Conservation (phyloP, 805 yeast species). For the Cyberlindnera americana region DNA sequence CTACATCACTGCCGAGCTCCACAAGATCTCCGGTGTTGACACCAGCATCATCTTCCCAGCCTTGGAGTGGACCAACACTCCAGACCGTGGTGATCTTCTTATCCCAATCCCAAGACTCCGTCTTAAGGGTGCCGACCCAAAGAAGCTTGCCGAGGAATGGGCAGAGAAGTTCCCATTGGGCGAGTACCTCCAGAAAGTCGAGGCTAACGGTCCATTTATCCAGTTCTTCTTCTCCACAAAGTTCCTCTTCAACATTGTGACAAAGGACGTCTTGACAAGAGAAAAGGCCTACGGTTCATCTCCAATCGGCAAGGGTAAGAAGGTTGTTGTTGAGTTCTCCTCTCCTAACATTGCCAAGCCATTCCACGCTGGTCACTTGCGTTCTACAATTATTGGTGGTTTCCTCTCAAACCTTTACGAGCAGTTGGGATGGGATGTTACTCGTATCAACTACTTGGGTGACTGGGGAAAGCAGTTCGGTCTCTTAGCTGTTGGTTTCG, state of each 20-base stretch:
- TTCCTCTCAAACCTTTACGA: slow-evolving; percentile 88
- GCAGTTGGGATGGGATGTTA: slow-evolving; percentile 87
- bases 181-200: slow-evolving; percentile 63
- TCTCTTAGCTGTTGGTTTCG: slow-evolving; percentile 87
- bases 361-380: slow-evolving; percentile 98
- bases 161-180: slow-evolving; percentile 73
- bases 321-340: slow-evolving; percentile 80
- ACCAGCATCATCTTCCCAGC: slow-evolving; percentile 70
- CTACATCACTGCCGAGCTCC: slow-evolving; percentile 77
- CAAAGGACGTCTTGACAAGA: slow-evolving; percentile 64
- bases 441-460: slow-evolving; percentile 91
- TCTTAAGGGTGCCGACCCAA: slow-evolving; percentile 78
- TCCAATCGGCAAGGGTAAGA: slow-evolving; percentile 71
- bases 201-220: slow-evolving; percentile 84
- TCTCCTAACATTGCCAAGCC: slow-evolving; percentile 99
- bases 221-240: slow-evolving; percentile 80
- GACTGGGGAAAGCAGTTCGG: slow-evolving; percentile 99
- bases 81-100: slow-evolving; percentile 90
- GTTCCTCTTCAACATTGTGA: slow-evolving; percentile 62
- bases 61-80: slow-evolving; percentile 78
- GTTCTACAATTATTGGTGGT: slow-evolving; percentile 98
- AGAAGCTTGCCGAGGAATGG: slow-evolving; percentile 71
- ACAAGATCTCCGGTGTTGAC: slow-evolving; percentile 70
- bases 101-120: slow-evolving; percentile 91
- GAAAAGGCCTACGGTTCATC: slow-evolving; percentile 63